These are phyloP conservation scores for Scopulariopsis brevicaulis DNA, from an alignment of 2,329 filamentous ascomycete species.

Conservation along the genomic window DNA sequence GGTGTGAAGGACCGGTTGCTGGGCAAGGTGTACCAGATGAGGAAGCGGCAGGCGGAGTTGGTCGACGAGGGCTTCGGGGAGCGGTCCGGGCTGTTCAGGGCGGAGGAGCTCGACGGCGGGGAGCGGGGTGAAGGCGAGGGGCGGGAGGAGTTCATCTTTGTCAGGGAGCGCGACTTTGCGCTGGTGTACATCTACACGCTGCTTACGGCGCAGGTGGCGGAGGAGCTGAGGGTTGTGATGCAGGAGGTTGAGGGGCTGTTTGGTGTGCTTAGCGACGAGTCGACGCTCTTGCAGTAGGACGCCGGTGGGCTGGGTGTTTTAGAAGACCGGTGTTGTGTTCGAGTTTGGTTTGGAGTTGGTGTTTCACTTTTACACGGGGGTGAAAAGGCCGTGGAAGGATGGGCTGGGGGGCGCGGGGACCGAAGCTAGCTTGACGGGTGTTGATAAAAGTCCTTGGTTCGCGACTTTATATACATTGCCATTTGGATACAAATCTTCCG, in stretches of 20 bases:
- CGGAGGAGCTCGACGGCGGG: background rate
- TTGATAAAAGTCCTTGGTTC: too few species aligned
- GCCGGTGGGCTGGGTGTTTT: background rate
- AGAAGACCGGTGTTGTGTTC: background rate
- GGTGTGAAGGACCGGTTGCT: slow-evolving; percentile 72
- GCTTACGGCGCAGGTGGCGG: slow-evolving; percentile 55
- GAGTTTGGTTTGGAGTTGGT: background rate
- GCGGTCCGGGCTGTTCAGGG: background rate
- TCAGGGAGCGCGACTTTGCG: slow-evolving; percentile 75
- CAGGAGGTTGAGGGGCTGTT: slow-evolving; percentile 51
- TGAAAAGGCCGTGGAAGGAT: too few species aligned
- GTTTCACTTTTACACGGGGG: too few species aligned
- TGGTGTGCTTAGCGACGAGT: slow-evolving; percentile 50
- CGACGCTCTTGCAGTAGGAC: slow-evolving; percentile 38
- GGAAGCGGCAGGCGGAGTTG: slow-evolving; percentile 50
- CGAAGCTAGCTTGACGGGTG: too few species aligned
- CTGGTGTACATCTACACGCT: slow-evolving; percentile 83
- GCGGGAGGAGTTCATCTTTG: slow-evolving; percentile 22
- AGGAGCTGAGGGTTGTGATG: slow-evolving; percentile 49
- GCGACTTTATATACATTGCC: too few species aligned
- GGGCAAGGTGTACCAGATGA: slow-evolving; percentile 78
- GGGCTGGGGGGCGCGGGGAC: too few species aligned
- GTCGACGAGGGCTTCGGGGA: slow-evolving; percentile 9
- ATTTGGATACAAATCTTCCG: too few species aligned
- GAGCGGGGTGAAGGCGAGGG: slow-evolving; percentile 10